A percentile compares a stretch with the other conserved stretches of the same genome.
phyloP scores from a whole-genome alignment of 2,329 filamentous ascomycete species.

The Arthrobotrys conoides region DNA sequence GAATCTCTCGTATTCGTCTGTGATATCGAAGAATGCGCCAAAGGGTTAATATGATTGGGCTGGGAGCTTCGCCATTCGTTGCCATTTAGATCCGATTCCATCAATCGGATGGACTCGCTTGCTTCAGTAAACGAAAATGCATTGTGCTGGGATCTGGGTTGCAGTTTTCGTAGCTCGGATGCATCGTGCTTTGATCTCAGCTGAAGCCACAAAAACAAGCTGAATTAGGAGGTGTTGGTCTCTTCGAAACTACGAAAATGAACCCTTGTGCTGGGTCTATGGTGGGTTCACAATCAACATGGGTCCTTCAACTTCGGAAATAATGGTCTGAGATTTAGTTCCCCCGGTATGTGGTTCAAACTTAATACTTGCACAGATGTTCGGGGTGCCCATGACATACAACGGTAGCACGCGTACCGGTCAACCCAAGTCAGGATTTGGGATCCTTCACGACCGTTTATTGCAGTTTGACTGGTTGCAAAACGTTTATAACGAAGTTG shows the following conservation, averaged over 20 bases:
- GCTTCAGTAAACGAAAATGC: slow-evolving; percentile 40
- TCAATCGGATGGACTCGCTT: slow-evolving; percentile 48
- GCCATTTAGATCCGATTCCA: slow-evolving; percentile 21
- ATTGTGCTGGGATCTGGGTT: slow-evolving; percentile 38
- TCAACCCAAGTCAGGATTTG: not conserved
- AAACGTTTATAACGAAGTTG: not conserved
- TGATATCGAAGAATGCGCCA: slow-evolving; percentile 19
- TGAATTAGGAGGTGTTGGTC: slow-evolving; percentile 17
- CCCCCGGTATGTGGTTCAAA: slow-evolving; percentile 16
- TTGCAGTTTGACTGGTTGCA: not conserved
- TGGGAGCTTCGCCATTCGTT: slow-evolving; percentile 18
- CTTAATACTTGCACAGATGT: not conserved
- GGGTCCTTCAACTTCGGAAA: slow-evolving; percentile 10
- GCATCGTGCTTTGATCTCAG: slow-evolving; percentile 27
- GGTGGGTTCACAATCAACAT: slow-evolving; percentile 16
- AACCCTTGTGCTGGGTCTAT: slow-evolving; percentile 34
- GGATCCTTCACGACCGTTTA: slow-evolving; percentile 2
- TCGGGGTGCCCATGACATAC: slow-evolving; percentile 25
- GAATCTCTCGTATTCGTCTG: slow-evolving; percentile 25
- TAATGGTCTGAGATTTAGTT: slow-evolving; percentile 18
- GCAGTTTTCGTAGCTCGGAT: slow-evolving; percentile 29
- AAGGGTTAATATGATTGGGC: slow-evolving; percentile 11
- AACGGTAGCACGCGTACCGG: slow-evolving; percentile 11
- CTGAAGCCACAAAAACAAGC: slow-evolving; percentile 26
- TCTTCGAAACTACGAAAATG: slow-evolving; percentile 1